Conservation (phyloP, 306 rosid species). For the Medicago truncatula region MtrunA17r5.0-ANR NC_053049.1:882501-883000, state of each 20-base stretch:
- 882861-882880: conserved; percentile 33
- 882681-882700: conserved; percentile 88
- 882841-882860: conserved; percentile 45
- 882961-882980: conserved; percentile 66
- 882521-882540: conserved; percentile 70
- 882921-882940: conserved; percentile 33
- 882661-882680: conserved; percentile 82
- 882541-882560: conserved; percentile 84
- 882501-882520: conserved; percentile 89
- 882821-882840: conserved; percentile 67
- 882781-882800: conserved; percentile 80
- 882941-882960: conserved; percentile 47
- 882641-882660: conserved; percentile 76
- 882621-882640: conserved; percentile 94
- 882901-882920: conserved; percentile 43
- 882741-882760: conserved; percentile 99
- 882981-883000: conserved; percentile 33
- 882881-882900: conserved; percentile 27
- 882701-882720: conserved; percentile 86
- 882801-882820: conserved; percentile 87
- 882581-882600: conserved; percentile 63
- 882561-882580: conserved; percentile 86
- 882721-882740: conserved; percentile 93
- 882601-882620: conserved; percentile 70
- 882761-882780: conserved; percentile 87